A percentile compares a stretch with the other conserved stretches of the same genome.
phyloP scores from a whole-genome alignment of 2,329 filamentous ascomycete genomes.

The Decorospora gaudefroyi region DNA sequence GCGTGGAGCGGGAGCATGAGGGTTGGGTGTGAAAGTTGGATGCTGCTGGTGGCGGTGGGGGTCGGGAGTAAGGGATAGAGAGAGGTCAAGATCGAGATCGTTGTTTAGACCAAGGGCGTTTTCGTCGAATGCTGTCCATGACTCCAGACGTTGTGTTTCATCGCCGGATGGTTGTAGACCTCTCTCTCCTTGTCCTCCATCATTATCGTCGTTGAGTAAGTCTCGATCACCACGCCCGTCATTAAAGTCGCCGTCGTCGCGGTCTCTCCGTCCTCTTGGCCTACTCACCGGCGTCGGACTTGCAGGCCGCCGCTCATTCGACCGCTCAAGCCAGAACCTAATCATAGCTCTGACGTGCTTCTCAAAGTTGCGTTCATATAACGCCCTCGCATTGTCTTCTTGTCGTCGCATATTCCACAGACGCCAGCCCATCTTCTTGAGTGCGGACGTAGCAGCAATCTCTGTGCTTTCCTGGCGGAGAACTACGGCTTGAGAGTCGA shows the following conservation, averaged over 20 bases:
- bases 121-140: constrained; percentile 49
- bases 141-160: constrained; percentile 41
- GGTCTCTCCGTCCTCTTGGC: constrained; percentile 16
- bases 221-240: background rate
- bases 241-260: background rate
- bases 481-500: constrained; percentile 52
- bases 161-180: constrained; percentile 24
- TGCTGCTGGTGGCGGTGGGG: constrained; percentile 9
- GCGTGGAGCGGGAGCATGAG: constrained; percentile 9
- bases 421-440: constrained; percentile 63
- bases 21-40: constrained; percentile 4
- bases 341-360: constrained; percentile 62
- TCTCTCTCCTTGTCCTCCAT: constrained; percentile 7
- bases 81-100: constrained; percentile 41
- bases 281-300: constrained; percentile 32
- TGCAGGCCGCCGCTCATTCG: constrained; percentile 37
- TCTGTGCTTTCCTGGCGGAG: constrained; percentile 55
- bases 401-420: constrained; percentile 60
- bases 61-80: constrained; percentile 37
- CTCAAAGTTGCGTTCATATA: constrained; percentile 58
- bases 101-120: constrained; percentile 33
- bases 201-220: constrained; percentile 1
- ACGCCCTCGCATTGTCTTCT: constrained; percentile 57
- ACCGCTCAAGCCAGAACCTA: constrained; percentile 58
- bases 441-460: constrained; percentile 51